phyloP scores from a whole-genome alignment of 306 rosid genomes.

The Alnus glutinosa region DNA sequence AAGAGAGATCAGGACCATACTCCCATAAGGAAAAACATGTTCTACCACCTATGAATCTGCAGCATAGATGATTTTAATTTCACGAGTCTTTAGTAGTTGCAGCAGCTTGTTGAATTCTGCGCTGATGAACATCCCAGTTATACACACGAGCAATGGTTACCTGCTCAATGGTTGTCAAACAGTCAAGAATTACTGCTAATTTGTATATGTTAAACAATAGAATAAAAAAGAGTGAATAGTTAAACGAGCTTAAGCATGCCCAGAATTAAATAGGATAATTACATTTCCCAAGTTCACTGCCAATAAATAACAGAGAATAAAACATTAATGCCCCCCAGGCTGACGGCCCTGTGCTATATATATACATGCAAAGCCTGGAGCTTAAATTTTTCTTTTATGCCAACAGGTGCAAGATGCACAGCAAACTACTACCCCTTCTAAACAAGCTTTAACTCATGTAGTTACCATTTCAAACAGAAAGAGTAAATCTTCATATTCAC shows the following conservation, averaged over 20 bases:
- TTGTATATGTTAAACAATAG: neutral
- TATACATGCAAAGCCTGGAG: neutral
- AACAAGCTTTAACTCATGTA: neutral
- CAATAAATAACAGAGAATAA: neutral
- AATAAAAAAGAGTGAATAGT: conserved; percentile 3
- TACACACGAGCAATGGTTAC: conserved; percentile 91
- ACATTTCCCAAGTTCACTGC: neutral
- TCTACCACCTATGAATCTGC: conserved; percentile 32
- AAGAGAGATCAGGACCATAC: conserved; percentile 33
- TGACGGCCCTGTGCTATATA: neutral
- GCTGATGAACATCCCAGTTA: conserved; percentile 94
- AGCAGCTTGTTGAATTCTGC: conserved; percentile 55
- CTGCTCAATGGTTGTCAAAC: conserved; percentile 41
- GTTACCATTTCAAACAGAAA: neutral
- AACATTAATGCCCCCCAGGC: neutral
- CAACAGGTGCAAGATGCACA: neutral
- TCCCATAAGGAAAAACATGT: conserved; percentile 31
- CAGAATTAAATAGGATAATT: neutral
- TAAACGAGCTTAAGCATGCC: conserved; percentile 1
- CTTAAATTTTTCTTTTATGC: neutral
- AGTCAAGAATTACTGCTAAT: conserved; percentile 6
- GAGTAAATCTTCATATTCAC: conserved; percentile 1
- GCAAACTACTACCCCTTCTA: neutral
- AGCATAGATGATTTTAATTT: conserved; percentile 16
- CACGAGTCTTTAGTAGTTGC: conserved; percentile 42